phyloP scores from a whole-genome alignment of 352 stramenopile species.

The Pythium sp. region DNA sequence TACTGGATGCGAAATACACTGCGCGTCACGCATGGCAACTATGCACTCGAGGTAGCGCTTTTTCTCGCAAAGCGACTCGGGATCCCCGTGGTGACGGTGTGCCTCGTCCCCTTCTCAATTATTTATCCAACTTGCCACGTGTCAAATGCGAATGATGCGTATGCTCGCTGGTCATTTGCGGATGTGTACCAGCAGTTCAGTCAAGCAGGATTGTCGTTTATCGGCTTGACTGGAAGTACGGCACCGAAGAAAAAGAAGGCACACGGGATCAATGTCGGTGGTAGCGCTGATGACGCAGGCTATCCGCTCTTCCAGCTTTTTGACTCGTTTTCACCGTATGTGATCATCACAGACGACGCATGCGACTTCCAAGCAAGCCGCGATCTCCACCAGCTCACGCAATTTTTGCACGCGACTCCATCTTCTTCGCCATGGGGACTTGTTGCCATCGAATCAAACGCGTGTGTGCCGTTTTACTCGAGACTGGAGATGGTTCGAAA shows the following conservation, averaged over 20 bases:
- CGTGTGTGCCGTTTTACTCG: conserved; percentile 45
- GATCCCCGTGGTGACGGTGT: conserved; percentile 47
- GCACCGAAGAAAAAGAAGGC: conserved; percentile 7
- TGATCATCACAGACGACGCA: conserved; percentile 40
- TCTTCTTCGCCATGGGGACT: conserved; percentile 46
- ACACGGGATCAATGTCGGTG: not conserved
- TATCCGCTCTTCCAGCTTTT: conserved; percentile 37
- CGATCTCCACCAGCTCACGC: conserved; percentile 32
- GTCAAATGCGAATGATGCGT: conserved; percentile 50
- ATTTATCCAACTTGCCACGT: conserved; percentile 59
- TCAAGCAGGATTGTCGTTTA: conserved; percentile 38
- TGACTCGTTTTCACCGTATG: conserved; percentile 35
- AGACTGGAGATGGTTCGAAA: conserved; percentile 32
- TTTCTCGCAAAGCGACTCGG: conserved; percentile 37
- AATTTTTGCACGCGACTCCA: conserved; percentile 32
- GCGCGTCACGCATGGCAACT: conserved; percentile 64
- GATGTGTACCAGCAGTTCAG: conserved; percentile 49
- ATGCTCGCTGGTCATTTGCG: conserved; percentile 44
- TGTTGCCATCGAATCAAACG: conserved; percentile 57
- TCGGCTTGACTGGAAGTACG: conserved; percentile 35
- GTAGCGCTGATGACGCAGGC: conserved; percentile 11
- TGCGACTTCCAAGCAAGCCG: conserved; percentile 31
- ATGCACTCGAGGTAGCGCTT: conserved; percentile 48
- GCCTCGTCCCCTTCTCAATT: conserved; percentile 41
- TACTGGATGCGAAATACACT: conserved; percentile 73